Evolutionary conservation across 139 green algal genomes (phyloP).

Genomic region (Volvox reticuliferus): DNA sequence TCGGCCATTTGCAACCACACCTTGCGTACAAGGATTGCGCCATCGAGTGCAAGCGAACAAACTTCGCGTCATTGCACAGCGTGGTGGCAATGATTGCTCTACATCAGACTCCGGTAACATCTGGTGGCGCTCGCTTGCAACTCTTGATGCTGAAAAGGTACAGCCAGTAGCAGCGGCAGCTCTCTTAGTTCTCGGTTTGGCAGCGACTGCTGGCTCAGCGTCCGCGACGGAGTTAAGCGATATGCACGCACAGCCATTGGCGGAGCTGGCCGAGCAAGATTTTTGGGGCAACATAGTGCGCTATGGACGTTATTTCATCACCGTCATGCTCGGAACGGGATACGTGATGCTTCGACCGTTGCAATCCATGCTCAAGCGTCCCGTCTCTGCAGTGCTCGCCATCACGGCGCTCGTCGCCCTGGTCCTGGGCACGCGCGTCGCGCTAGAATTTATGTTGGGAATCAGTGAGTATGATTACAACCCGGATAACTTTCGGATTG

Average conservation of each 20-base stretch:
- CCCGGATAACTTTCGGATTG: slow-evolving; percentile 16
- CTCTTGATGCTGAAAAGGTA: not conserved
- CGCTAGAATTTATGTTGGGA: slow-evolving; percentile 80
- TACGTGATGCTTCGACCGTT: slow-evolving; percentile 88
- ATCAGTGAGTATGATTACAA: slow-evolving; percentile 52
- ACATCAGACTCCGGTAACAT: slow-evolving; percentile 16
- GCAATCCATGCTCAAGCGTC: slow-evolving; percentile 76
- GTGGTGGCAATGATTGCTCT: not conserved
- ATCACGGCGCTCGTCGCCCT: slow-evolving; percentile 62
- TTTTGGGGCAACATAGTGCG: slow-evolving; percentile 86
- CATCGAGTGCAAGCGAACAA: not conserved
- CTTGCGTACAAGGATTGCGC: not conserved
- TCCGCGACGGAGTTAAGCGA: not conserved
- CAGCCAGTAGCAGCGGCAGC: slow-evolving; percentile 8
- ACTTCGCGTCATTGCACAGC: not conserved
- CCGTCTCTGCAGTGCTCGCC: slow-evolving; percentile 71
- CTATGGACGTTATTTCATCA: slow-evolving; percentile 91
- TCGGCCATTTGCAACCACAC: not conserved
- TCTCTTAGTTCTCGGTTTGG: not conserved
- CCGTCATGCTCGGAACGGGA: slow-evolving; percentile 90
- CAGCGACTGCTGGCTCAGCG: not conserved
- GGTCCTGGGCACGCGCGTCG: slow-evolving; percentile 67
- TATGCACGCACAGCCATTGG: slow-evolving; percentile 35
- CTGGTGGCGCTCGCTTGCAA: slow-evolving; percentile 10
- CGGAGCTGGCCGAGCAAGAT: slow-evolving; percentile 73